These are phyloP conservation scores for Eimeria tenella DNA, from an alignment of 169 alveolate genomes.

Conservation along the genomic window DNA sequence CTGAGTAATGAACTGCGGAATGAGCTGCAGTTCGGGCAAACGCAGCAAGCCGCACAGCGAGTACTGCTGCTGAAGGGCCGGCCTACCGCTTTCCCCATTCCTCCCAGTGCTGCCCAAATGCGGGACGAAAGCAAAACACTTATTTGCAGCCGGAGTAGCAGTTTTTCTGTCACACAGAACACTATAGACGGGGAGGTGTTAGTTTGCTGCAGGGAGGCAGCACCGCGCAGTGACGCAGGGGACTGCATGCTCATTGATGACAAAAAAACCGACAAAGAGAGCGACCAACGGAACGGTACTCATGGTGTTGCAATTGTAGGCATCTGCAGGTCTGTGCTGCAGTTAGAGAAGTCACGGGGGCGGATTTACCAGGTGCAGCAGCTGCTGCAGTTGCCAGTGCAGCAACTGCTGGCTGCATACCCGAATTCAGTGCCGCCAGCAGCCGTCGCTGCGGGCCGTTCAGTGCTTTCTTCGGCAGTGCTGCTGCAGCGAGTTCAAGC, in stretches of 20 bases:
- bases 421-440: constrained; percentile 41
- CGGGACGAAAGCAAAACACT: constrained; percentile 13
- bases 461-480: constrained; percentile 36
- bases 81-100: not conserved
- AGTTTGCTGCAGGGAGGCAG: constrained; percentile 36
- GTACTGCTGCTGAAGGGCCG: constrained; percentile 41
- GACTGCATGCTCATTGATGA: not conserved
- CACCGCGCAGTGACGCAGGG: not conserved
- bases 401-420: constrained; percentile 53
- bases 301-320: constrained; percentile 49
- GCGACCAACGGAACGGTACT: constrained; percentile 12
- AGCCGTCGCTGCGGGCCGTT: constrained; percentile 63
- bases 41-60: constrained; percentile 29
- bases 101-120: not conserved
- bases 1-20: not conserved
- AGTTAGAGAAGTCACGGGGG: constrained; percentile 18
- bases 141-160: constrained; percentile 41
- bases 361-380: constrained; percentile 58
- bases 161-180: not conserved
- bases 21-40: constrained; percentile 35
- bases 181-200: constrained; percentile 38
- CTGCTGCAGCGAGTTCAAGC: constrained; percentile 75
- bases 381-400: constrained; percentile 72
- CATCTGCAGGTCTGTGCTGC: constrained; percentile 56
- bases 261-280: not conserved